Base-by-base conservation (phyloP, 768 basidiomycete genomes). In the Zangia roseola region DNA sequence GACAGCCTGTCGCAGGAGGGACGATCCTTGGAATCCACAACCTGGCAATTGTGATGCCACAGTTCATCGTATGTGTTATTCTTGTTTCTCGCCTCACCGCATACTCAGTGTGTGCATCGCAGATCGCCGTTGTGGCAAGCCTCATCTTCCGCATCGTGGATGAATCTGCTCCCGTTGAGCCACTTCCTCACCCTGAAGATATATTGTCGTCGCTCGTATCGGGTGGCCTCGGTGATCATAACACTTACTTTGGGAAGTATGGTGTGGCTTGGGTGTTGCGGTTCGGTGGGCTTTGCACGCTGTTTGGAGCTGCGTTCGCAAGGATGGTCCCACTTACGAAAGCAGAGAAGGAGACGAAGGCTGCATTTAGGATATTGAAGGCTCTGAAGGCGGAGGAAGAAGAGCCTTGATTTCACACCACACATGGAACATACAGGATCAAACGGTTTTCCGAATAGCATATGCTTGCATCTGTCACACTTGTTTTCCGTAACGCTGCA, bases 11-110 rank as follows among this genome's bases (percentile, higher is more conserved):
- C 40, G 86, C 89, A 2, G 94, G 93, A 16, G 94, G 94, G 9
- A 97, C 94, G 2, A 84, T 95, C 33, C 78, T 97, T 35, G 94
- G 94, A 4, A 93, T 97, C 34, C 94, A 97, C 62, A 97, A 97
- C 63, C 75, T 97, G 16, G 90, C 94, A 5, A 93, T 97, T 51
- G 94, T 97, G 23, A 83, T 92, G 71, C 94, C 94, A 19, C 94
- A 97, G 58, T 89, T 97, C 63, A 77, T 94, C 45, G 94, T 94
- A 63, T 57, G 91, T 77, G 43, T 28, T 12, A 12, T 25, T 45
- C 14, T 41, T 40, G 0, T 13, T 26, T 25, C 16, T 23, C 39
- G 38, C 5, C 6, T 31, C 20, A 12, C 16, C 21, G 20, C 37
- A 33, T 8, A 36, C 35, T 9, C 14, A 13, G 21, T 10, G 9